Base-by-base conservation (phyloP, 1,284 basidiomycete genomes). In the Sphagnurus paluster region DNA sequence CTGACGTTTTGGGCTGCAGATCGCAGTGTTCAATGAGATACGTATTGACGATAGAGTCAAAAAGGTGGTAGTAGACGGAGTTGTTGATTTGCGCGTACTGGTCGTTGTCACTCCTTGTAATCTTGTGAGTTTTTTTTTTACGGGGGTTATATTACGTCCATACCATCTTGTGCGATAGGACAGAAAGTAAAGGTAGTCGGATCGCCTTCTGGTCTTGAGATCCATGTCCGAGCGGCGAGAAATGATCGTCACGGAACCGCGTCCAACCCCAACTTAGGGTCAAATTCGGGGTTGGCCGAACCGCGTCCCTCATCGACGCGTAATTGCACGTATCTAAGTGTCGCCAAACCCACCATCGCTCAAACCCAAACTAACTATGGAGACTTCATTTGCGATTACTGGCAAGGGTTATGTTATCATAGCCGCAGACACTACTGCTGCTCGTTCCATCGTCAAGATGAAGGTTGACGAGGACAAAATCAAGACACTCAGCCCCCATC, bases 391-490 rank as follows among this genome's bases (percentile, higher is more conserved):
- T 58, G 85, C 83, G 20, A 56, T 90, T 39, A 84, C 79, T 46
- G 93, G 94, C 44, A 95, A 95, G 63, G 94, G 87, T 62, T 98
- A 91, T 70, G 87, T 92, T 46, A 79, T 98, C 50, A 72, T 98
- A 56, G 94, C 94, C 3, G 87, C 93, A 20, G 96, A 99, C 70
- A 94, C 87, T 19, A 93, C 86, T 24, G 85, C 93, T 5, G 87
- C 84, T 4, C 81, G 90, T 49, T 96, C 92, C 17, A 94, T 99
- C 67, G 86, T 98, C 62, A 96, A 95, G 72, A 97, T 98, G 93
- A 98, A 99, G 76, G 70, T 80, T 24, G 93, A 98, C 70, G 90
- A 94, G 72, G 96, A 99, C 79, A 98, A 99, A 76, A 94, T 96
- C 74, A 95, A 94, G 71, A 78, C 81, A 25, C 78, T 99, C 28